phyloP scores from a whole-genome alignment of 2,329 filamentous ascomycete genomes.

The Calonectria fujianensis region DNA sequence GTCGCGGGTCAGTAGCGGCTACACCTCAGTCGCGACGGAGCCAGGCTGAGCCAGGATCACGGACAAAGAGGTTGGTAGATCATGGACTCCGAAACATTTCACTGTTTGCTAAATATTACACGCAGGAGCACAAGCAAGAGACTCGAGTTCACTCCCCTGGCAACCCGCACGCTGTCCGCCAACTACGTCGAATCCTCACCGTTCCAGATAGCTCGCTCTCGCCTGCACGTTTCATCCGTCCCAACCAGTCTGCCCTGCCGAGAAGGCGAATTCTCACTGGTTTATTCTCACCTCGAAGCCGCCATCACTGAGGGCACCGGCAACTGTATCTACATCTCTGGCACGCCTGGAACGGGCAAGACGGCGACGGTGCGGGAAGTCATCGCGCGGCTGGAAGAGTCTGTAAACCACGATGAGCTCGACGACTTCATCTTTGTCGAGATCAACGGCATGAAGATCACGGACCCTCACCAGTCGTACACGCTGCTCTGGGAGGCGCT shows the following conservation, averaged over 20 bases:
- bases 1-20: conserved; percentile 50
- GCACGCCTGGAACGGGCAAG: conserved; percentile 98
- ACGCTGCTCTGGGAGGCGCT: conserved; percentile 96
- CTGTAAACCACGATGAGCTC: conserved; percentile 90
- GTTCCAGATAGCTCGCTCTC: conserved; percentile 91
- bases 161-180: conserved; percentile 88
- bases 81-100: not conserved
- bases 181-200: conserved; percentile 86
- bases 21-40: conserved; percentile 58
- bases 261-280: conserved; percentile 91
- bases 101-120: conserved; percentile 62
- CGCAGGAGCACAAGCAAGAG: conserved; percentile 76
- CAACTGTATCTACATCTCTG: conserved; percentile 98
- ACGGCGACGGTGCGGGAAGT: conserved; percentile 98
- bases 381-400: conserved; percentile 89
- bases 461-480: conserved; percentile 97
- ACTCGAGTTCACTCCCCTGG: conserved; percentile 96
- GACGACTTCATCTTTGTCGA: conserved; percentile 99
- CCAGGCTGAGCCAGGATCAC: conserved; percentile 58
- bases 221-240: conserved; percentile 94
- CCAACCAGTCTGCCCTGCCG: conserved; percentile 92
- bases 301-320: conserved; percentile 96
- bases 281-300: conserved; percentile 94
- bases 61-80: conserved; percentile 55
- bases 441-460: conserved; percentile 99